A percentile compares a stretch with the other conserved stretches of the same genome.
Evolutionary conservation across 2,329 filamentous ascomycete genomes (phyloP).

Genomic region (Tolypocladium ophioglossoides): DNA sequence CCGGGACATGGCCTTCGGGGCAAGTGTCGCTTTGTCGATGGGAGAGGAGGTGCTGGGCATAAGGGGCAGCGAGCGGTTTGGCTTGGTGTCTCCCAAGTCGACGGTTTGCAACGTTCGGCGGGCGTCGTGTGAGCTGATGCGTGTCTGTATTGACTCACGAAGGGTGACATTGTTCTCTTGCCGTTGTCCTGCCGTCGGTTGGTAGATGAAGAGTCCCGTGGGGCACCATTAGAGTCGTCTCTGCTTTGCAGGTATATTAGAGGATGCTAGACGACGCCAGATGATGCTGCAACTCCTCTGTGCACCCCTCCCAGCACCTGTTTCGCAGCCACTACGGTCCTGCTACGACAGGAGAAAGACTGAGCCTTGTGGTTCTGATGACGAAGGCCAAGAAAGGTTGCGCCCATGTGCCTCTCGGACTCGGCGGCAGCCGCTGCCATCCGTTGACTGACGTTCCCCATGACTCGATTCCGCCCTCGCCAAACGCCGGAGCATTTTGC

Average conservation of each 20-base stretch:
- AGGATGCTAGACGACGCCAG: background rate
- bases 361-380: background rate
- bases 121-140: background rate
- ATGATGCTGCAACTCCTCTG: background rate
- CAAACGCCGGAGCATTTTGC: no score
- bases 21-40: background rate
- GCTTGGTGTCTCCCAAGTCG: background rate
- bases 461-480: no score
- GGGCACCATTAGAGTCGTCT: no score
- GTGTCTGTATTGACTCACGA: background rate
- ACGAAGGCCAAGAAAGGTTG: no score
- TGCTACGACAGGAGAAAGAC: background rate
- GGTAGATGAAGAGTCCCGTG: background rate
- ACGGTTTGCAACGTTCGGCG: background rate
- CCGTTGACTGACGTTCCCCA: no score
- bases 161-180: background rate
- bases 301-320: background rate
- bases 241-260: background rate
- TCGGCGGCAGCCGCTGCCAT: no score
- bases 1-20: background rate
- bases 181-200: background rate
- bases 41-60: background rate
- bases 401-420: no score
- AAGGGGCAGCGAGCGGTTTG: background rate
- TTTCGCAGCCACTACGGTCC: background rate